phyloP scores from a whole-genome alignment of 306 rosid genomes.

The Prunus campanulata region DNA sequence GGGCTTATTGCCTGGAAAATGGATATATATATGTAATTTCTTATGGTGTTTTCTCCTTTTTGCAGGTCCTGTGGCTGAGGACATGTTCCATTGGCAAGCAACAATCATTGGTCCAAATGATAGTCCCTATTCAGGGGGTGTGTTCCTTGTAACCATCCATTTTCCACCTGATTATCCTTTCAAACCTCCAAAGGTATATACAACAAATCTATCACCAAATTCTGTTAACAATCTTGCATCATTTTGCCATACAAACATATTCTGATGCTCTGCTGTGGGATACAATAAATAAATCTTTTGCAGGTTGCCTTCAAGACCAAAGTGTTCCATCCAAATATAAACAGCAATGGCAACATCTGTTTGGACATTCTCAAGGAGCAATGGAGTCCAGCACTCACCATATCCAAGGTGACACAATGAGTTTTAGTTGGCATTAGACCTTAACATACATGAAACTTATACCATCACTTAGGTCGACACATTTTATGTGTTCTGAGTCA shows the following conservation, averaged over 20 bases:
- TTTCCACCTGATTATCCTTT: conserved; percentile 96
- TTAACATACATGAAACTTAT: background rate
- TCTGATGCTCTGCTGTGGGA: too few relatives aligned
- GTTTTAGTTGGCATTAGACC: background rate
- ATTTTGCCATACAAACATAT: background rate
- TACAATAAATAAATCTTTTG: background rate
- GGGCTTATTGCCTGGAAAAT: background rate
- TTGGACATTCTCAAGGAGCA: conserved; percentile 93
- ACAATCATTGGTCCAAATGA: conserved; percentile 95
- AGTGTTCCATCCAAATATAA: conserved; percentile 93
- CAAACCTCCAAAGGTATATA: conserved; percentile 89
- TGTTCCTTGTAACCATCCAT: conserved; percentile 83
- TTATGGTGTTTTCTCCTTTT: background rate
- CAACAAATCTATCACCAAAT: background rate
- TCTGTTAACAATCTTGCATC: background rate
- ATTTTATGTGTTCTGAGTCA: too few relatives aligned
- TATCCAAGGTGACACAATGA: conserved; percentile 63
- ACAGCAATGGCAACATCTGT: conserved; percentile 84
- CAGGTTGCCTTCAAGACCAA: conserved; percentile 92
- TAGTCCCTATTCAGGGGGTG: conserved; percentile 95
- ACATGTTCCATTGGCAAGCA: conserved; percentile 98
- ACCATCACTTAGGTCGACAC: too few relatives aligned
- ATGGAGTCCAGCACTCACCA: conserved; percentile 98
- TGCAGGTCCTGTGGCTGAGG: conserved; percentile 86
- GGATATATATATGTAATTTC: background rate